Evolutionary conservation across 768 basidiomycete genomes (phyloP), one percentile per base, ranked within the genome.

Genomic region (Auriculariales sp.): DNA sequence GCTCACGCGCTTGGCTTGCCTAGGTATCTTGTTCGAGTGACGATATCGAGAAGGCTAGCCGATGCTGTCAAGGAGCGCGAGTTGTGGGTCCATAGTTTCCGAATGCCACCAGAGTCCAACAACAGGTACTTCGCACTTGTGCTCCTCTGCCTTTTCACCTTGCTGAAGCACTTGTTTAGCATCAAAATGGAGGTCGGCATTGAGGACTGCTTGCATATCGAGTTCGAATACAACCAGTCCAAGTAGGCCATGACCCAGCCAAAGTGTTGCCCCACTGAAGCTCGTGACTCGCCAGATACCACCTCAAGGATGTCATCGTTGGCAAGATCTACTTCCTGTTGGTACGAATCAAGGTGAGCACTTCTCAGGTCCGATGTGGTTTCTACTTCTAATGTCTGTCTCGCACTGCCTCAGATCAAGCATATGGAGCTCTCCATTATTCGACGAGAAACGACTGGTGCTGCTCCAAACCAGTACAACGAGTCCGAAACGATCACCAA

Each of bases 101-200:
- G 93, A 31, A 97, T 97, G 89, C 95, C 94, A 9, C 92, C 94
- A 50, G 95, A 98, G 64, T 87, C 79, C 60, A 97, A 95, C 64
- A 97, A 94, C 63, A n/a, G n/a, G n/a, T n/a, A n/a, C n/a, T n/a
- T n/a, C n/a, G n/a, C n/a, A n/a, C n/a, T n/a, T n/a, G n/a, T n/a
- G n/a, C n/a, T n/a, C n/a, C n/a, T n/a, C n/a, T n/a, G n/a, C n/a
- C n/a, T n/a, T n/a, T n/a, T n/a, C n/a, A n/a, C n/a, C n/a, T n/a
- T n/a, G n/a, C n/a, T n/a, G n/a, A n/a, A n/a, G n/a, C n/a, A n/a
- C n/a, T n/a, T n/a, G n/a, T n/a, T n/a, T n/a, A 83, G 89, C 34
- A 98, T 98, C 69, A 97, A 94, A 73, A 98, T 99, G 95, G 95
- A 97, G 68, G 95, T 98, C 31, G 95, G 95, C 6, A 99, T 99